Base-by-base conservation (phyloP, 192 early-diverging fungal genomes). In the Entrophospora sp. region DNA sequence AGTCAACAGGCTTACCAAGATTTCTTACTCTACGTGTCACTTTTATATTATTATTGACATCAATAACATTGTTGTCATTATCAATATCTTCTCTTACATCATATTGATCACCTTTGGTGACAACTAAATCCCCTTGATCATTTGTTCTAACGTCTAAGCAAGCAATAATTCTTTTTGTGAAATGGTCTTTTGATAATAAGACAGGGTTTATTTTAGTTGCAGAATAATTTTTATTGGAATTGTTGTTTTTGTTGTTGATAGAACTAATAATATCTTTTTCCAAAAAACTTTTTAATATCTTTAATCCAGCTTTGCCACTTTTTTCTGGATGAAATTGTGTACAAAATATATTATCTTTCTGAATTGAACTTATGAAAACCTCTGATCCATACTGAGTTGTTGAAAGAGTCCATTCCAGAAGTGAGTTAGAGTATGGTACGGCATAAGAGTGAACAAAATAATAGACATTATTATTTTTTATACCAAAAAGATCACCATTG, bases 321-420 rank as follows among this genome's bases (percentile, higher is more conserved):
- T 99, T 99, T 74, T 99, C 97, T 6, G 97, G 97, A 69, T 99
- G 97, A 78, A 99, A 99, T 76, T 99, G 97, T 5, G 96, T 98
- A 30, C 91, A 90, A 84, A 98, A 94, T 31, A 98, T 79, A 71
- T 93, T 96, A 45, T 84, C 85, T 48, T 79, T 79, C 75, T 88
- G 85, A 14, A 96, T 81, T 13, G 89, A 76, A 46, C 89, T 88
- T 27, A 98, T 82, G 75, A 98, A 91, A 1, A 79, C 71, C 73
- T 99, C 85, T 66, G 91, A 82, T 12, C 89, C 87, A 69, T 99
- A 99, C 48, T 88, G 88, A 0, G 96, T 95, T 1, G 90, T 83
- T 2, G 93, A 76, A 34, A 89, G 78, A 6, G 81, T 83, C 89
- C 89, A 95, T 45, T 88, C 87, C 61, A 74, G 71, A 42, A 87